These are phyloP conservation scores for Dendrocalamus latiflorus DNA, from an alignment of 202 grass and related monocot species.

Conservation along the genomic window DNA sequence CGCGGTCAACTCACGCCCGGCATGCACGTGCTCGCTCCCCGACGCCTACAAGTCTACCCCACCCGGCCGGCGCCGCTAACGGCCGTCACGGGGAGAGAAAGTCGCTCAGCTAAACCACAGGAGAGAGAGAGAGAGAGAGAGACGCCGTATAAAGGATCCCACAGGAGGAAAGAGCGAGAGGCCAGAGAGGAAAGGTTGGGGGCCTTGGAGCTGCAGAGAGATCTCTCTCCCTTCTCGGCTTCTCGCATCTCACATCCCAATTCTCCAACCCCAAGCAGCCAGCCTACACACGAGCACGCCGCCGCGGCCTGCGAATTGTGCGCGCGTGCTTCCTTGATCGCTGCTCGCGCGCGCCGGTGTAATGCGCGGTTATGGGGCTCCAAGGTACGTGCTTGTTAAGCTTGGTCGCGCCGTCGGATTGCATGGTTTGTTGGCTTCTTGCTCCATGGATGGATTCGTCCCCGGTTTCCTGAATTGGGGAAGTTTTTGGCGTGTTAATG, in stretches of 20 bases:
- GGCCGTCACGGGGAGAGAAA: neutral
- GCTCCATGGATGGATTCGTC: neutral
- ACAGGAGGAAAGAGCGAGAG: no score
- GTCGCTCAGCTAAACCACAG: no score
- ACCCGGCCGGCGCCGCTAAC: neutral
- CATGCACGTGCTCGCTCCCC: slow-evolving; percentile 35
- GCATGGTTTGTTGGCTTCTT: neutral
- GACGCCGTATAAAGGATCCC: neutral
- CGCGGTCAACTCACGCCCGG: slow-evolving; percentile 43
- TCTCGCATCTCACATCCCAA: neutral
- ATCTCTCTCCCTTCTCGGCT: neutral
- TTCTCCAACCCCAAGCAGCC: neutral
- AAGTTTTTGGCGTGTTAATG: neutral
- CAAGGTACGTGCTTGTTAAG: slow-evolving; percentile 42
- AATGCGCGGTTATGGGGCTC: slow-evolving; percentile 59
- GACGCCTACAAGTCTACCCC: no score
- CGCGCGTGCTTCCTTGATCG: neutral
- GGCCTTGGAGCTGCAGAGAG: neutral
- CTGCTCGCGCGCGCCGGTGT: neutral
- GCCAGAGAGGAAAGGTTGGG: neutral
- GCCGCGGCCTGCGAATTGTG: neutral
- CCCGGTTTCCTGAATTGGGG: neutral
- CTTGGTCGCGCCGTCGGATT: no score
- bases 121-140: no score
- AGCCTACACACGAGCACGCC: neutral